Conservation (phyloP, 345 rosid genomes). For the Corymbia maculata region DNA sequence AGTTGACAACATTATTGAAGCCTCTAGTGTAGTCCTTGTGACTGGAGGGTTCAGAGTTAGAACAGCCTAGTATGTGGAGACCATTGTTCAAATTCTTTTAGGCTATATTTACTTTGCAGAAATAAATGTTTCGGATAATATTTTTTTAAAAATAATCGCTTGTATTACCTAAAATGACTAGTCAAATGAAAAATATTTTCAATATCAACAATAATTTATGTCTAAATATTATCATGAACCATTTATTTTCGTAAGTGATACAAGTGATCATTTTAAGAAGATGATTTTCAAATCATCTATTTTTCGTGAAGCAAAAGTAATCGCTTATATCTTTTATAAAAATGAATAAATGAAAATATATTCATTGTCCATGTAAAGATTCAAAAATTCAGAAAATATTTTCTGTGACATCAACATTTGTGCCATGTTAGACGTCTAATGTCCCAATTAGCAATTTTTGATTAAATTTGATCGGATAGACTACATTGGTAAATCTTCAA, state of each 20-base stretch:
- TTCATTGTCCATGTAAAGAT: fast-evolving
- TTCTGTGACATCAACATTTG: fast-evolving
- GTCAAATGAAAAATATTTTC: too few relatives aligned
- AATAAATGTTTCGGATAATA: too few relatives aligned
- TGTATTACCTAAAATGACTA: fast-evolving
- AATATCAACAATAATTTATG: too few relatives aligned
- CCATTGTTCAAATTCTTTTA: too few relatives aligned
- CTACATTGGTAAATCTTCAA: fast-evolving
- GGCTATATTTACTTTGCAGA: fast-evolving
- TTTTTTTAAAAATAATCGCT: too few relatives aligned
- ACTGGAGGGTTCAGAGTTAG: neutral
- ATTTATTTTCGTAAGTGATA: fast-evolving
- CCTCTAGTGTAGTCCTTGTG: neutral
- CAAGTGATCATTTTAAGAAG: too few relatives aligned
- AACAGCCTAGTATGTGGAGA: neutral
- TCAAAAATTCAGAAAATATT: fast-evolving
- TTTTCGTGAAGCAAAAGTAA: fast-evolving
- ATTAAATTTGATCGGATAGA: too few relatives aligned
- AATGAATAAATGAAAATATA: too few relatives aligned
- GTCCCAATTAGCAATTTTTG: fast-evolving
- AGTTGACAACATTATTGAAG: neutral
- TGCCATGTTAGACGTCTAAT: fast-evolving
- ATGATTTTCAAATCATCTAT: too few relatives aligned
- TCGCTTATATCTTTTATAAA: too few relatives aligned
- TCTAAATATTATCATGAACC: too few relatives aligned